These are phyloP conservation scores for Cercospora nicotianae DNA, from an alignment of 2,329 filamentous ascomycete genomes.

Conservation along the genomic window DNA sequence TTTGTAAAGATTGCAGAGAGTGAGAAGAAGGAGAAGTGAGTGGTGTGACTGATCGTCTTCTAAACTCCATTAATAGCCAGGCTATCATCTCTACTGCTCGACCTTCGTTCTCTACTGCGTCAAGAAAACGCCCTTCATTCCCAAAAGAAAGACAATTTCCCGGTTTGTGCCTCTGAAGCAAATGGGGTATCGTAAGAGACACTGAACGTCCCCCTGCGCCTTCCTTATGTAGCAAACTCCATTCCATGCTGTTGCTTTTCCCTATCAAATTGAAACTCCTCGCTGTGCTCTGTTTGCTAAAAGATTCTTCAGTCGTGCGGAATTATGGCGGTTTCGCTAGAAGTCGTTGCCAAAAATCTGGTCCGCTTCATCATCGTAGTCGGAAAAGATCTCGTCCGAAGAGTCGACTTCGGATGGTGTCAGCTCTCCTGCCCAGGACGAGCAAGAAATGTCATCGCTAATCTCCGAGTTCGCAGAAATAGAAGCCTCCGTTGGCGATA, in stretches of 20 bases:
- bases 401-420: not conserved
- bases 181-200: slow-evolving; percentile 2
- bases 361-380: not conserved
- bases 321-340: not conserved
- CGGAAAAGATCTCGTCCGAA: not conserved
- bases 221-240: not conserved
- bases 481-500: not conserved
- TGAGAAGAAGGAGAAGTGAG: too few relatives aligned
- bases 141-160: not conserved
- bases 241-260: not conserved
- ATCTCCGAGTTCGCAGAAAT: not conserved
- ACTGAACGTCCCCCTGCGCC: not conserved
- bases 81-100: too few relatives aligned
- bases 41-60: too few relatives aligned
- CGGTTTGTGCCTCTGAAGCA: not conserved
- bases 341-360: not conserved
- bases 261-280: not conserved
- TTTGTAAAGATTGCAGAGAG: too few relatives aligned
- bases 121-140: not conserved
- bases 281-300: not conserved
- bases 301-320: not conserved
- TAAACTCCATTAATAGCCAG: too few relatives aligned
- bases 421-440: not conserved
- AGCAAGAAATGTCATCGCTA: not conserved
- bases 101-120: too few relatives aligned